phyloP scores from a whole-genome alignment of 2,329 filamentous ascomycete species.

The Fusarium annulatum region DNA sequence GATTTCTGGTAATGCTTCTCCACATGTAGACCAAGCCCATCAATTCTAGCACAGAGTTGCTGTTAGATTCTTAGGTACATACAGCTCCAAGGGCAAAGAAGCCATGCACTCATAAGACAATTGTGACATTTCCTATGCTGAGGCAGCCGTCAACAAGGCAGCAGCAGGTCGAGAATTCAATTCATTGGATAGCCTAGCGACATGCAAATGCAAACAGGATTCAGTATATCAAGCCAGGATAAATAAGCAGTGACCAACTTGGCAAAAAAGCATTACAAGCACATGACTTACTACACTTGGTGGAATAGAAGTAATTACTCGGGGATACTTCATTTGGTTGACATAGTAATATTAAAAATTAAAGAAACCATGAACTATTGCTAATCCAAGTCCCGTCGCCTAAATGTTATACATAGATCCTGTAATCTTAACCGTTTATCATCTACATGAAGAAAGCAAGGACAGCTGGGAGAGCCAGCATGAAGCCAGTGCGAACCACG shows the following conservation, averaged over 20 bases:
- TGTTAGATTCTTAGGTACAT: no score
- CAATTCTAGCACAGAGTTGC: no score
- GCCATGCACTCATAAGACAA: no score
- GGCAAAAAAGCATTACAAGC: not conserved
- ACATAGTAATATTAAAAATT: constrained; percentile 21
- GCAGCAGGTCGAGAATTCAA: no score
- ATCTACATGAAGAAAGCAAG: constrained; percentile 29
- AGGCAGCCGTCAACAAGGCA: no score
- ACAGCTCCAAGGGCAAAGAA: no score
- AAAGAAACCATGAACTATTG: constrained; percentile 17
- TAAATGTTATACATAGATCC: constrained; percentile 1
- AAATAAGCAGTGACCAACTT: accelerated
- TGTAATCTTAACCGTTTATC: not conserved
- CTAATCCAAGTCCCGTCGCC: not conserved
- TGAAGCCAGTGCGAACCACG: constrained; percentile 16
- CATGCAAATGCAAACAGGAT: no score
- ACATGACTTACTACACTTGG: not conserved
- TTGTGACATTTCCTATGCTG: no score
- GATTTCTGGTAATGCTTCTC: no score
- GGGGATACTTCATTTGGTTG: accelerated
- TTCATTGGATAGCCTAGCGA: no score
- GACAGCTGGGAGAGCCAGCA: constrained; percentile 25
- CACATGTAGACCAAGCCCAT: no score
- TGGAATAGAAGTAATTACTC: no score
- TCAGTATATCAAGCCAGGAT: accelerated